phyloP scores from a whole-genome alignment of 306 rosid species.

The Dryas alaskensis region DNA sequence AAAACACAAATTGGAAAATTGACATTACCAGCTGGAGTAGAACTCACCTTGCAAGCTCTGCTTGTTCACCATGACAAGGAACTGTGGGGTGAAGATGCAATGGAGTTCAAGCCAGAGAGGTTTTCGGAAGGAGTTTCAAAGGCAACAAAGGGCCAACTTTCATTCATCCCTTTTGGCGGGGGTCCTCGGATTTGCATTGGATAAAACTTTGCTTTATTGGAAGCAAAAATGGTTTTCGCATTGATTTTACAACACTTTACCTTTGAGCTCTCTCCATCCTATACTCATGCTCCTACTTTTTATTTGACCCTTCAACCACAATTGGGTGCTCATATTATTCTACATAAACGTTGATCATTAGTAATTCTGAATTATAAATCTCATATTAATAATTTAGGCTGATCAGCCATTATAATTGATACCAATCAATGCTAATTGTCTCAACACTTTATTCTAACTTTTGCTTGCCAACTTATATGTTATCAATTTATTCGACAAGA shows the following conservation, averaged over 20 bases:
- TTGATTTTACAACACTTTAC: conserved; percentile 41
- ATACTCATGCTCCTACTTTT: conserved; percentile 29
- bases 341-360: conserved; percentile 11
- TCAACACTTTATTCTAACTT: too few relatives aligned
- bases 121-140: conserved; percentile 48
- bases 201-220: conserved; percentile 42
- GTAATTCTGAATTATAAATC: background rate
- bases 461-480: too few relatives aligned
- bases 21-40: conserved; percentile 25
- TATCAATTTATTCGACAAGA: too few relatives aligned
- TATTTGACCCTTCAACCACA: conserved; percentile 31
- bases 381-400: too few relatives aligned
- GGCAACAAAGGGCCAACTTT: conserved; percentile 41
- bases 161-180: conserved; percentile 56
- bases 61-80: conserved; percentile 40
- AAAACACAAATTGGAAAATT: too few relatives aligned
- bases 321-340: conserved; percentile 31
- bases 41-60: conserved; percentile 23
- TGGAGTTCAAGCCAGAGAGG: conserved; percentile 57
- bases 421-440: too few relatives aligned
- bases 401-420: too few relatives aligned
- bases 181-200: conserved; percentile 67
- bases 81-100: conserved; percentile 57
- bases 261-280: conserved; percentile 40
- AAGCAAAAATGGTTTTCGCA: conserved; percentile 43